These are phyloP conservation scores for Atalantia buxifolia DNA, from an alignment of 345 rosid genomes.

Conservation along the genomic window DNA sequence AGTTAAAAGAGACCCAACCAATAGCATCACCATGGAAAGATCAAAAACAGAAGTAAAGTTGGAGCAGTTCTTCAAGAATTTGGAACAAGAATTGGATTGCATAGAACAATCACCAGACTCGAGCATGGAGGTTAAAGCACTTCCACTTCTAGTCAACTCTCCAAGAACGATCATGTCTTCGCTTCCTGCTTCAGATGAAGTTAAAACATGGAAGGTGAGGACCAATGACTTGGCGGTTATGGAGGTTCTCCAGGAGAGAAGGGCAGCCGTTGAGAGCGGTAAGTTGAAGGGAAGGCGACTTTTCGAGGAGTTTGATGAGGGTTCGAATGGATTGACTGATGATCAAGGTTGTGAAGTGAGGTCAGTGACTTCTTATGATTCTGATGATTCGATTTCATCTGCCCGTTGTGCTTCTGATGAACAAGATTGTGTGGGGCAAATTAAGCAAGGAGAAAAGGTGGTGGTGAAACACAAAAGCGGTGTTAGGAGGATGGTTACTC, in stretches of 20 bases:
- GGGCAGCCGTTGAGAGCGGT: conserved; percentile 39
- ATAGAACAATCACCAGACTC: conserved; percentile 33
- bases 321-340: conserved; percentile 4
- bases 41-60: conserved; percentile 16
- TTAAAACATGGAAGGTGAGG: conserved; percentile 36
- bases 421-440: neutral
- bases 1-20: conserved; percentile 18
- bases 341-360: conserved; percentile 19
- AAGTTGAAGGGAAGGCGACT: conserved; percentile 42
- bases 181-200: conserved; percentile 22
- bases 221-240: conserved; percentile 31
- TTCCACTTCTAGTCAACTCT: conserved; percentile 30
- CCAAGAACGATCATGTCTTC: conserved; percentile 50
- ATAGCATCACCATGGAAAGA: conserved; percentile 21
- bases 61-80: conserved; percentile 19
- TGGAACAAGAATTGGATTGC: conserved; percentile 42
- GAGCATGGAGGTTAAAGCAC: conserved; percentile 14
- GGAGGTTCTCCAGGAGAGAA: conserved; percentile 40
- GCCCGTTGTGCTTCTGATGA: neutral
- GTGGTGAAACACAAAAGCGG: neutral
- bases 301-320: conserved; percentile 18
- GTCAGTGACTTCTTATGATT: conserved; percentile 21
- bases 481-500: neutral
- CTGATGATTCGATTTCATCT: conserved; percentile 8
- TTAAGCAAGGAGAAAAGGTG: neutral